Conservation (phyloP, 1,284 basidiomycete species). For the Leccinum angustisporum region DNA sequence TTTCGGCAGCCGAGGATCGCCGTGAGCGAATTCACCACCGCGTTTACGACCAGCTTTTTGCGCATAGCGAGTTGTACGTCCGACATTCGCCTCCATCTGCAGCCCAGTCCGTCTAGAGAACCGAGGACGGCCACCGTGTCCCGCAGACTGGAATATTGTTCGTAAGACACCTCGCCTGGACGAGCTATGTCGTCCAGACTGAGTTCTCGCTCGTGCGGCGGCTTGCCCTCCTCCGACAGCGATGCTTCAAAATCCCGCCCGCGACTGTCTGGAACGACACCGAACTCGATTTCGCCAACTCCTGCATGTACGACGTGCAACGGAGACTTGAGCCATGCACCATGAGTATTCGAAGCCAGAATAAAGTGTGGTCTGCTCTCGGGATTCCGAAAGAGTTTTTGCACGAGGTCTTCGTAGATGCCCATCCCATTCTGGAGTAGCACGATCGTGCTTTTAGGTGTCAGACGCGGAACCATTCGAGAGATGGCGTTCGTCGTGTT, state of each 20-base stretch:
- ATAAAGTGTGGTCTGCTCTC: conserved; percentile 81
- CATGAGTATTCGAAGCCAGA: conserved; percentile 82
- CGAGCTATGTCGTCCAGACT: conserved; percentile 58
- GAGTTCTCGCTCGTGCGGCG: conserved; percentile 37
- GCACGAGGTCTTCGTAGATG: conserved; percentile 78
- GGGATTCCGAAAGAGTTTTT: conserved; percentile 72
- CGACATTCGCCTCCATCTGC: conserved; percentile 69
- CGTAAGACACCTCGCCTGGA: conserved; percentile 39
- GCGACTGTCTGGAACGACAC: conserved; percentile 71
- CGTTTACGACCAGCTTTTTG: conserved; percentile 84
- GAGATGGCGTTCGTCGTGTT: conserved; percentile 61
- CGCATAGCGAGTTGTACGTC: conserved; percentile 74
- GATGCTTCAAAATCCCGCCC: conserved; percentile 61
- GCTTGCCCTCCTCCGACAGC: conserved; percentile 37
- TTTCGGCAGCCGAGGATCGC: conserved; percentile 82
- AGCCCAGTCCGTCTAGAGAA: conserved; percentile 55
- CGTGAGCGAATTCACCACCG: conserved; percentile 86
- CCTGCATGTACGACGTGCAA: conserved; percentile 73
- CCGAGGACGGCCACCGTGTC: conserved; percentile 69
- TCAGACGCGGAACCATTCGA: conserved; percentile 64
- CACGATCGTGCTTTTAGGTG: conserved; percentile 76
- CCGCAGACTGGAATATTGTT: conserved; percentile 59
- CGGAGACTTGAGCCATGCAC: conserved; percentile 56
- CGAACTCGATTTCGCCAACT: conserved; percentile 74
- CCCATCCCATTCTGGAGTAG: conserved; percentile 93